Evolutionary conservation across 345 rosid species (phyloP), one percentile per base, ranked within the genome.

Genomic region (Camelina laxa): DNA sequence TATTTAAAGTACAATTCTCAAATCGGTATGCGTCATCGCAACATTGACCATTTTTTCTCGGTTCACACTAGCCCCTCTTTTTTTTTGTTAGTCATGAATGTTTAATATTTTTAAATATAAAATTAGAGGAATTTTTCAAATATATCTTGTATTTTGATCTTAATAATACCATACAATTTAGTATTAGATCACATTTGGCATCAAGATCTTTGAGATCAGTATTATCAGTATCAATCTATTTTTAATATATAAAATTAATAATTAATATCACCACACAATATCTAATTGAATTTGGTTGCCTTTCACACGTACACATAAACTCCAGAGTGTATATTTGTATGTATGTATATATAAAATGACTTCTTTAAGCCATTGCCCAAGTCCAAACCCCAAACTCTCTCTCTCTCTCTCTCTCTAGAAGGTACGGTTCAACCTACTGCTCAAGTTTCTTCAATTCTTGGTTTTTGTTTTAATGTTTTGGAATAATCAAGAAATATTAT

Each of bases 281-380:
- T 72, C 68, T 16, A 21, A 63, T 41, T 63, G 24, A 39, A 54
- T 19, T 41, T 61, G 55, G 6, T 53, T 55, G 36, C 48, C 47
- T 54, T 63, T 54, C 76, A 73, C 77, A 56, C 54, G 31, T 72
- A 51, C 61, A 24, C 67, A 72, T 38, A 24, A 45, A 35, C 27
- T 71, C 49, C 50, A 48, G 10, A 47, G 66, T 44, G 57, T 44
- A 7, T 53, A 10, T 5, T 0, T 16, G 0, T 60, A 17, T 60
- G 0, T 60, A 17, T 60, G 12, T 20, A 1, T 39, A 13, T 53
- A 6, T 30, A 39, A 10, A 6, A 5, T 17, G n/a, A 21, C 38
- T 13, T 33, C 16, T 31, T 35, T 36, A 41, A 41, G 64, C 70
- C 36, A 73, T 41, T 63, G 31, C 13, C 10, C 15, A 20, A 50